A percentile compares a stretch with the other conserved stretches of the same genome.
These are phyloP conservation scores for Samsoniella hepiali DNA, from an alignment of 2,329 filamentous ascomycete genomes.

Conservation along the genomic window DNA sequence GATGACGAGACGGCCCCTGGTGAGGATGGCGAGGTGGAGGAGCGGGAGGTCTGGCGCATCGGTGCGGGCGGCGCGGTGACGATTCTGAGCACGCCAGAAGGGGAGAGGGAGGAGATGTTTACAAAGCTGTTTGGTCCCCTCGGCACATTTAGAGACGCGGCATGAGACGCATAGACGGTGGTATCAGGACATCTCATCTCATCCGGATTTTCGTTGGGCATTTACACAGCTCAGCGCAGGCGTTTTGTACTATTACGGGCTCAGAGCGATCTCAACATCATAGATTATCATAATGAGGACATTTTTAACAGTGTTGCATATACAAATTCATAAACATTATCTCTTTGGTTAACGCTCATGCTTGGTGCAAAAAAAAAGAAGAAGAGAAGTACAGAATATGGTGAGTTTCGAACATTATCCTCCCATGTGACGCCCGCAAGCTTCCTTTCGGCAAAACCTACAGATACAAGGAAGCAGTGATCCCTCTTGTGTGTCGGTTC, in stretches of 20 bases:
- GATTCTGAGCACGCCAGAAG: slow-evolving; percentile 72
- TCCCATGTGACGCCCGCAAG: not conserved
- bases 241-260: not conserved
- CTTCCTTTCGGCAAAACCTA: not conserved
- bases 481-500: not conserved
- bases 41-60: slow-evolving; percentile 68
- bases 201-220: not conserved
- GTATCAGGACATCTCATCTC: slow-evolving; percentile 3
- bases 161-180: slow-evolving; percentile 21
- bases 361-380: not conserved
- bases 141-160: slow-evolving; percentile 44
- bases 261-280: slow-evolving; percentile 14
- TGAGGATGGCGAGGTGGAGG: slow-evolving; percentile 28
- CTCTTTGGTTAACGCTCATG: slow-evolving; percentile 16
- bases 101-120: slow-evolving; percentile 89
- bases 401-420: not conserved
- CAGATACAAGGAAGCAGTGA: slow-evolving; percentile 3
- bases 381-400: not conserved
- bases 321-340: slow-evolving; percentile 9
- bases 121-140: slow-evolving; percentile 64
- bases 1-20: slow-evolving; percentile 51
- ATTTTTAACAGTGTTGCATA: slow-evolving; percentile 3
- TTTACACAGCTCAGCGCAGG: not conserved
- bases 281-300: not conserved
- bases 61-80: slow-evolving; percentile 92